These are phyloP conservation scores for Saturnispora bothae DNA, from an alignment of 805 yeast genomes.

Conservation along the genomic window DNA sequence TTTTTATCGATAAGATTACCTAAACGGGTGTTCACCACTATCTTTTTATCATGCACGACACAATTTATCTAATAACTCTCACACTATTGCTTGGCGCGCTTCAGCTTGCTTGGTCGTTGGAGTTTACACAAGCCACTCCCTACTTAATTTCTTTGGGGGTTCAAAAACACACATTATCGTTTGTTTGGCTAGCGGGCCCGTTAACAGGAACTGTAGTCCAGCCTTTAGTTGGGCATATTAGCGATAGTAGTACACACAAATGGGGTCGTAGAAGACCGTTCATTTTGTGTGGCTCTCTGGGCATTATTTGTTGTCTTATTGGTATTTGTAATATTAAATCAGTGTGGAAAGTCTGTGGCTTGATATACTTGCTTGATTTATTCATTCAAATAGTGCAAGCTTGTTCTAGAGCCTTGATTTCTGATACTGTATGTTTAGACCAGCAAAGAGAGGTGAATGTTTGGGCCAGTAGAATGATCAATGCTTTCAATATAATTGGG, in stretches of 20 bases:
- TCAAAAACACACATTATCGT: conserved; percentile 42
- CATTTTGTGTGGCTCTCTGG: conserved; percentile 43
- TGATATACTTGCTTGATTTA: conserved; percentile 47
- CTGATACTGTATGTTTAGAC: conserved; percentile 45
- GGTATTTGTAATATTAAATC: no score
- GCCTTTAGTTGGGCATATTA: conserved; percentile 49
- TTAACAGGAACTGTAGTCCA: conserved; percentile 53
- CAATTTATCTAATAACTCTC: conserved; percentile 33
- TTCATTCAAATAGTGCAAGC: conserved; percentile 53
- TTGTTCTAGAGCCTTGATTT: conserved; percentile 48
- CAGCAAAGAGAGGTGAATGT: conserved; percentile 55
- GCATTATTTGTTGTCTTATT: conserved; percentile 34
- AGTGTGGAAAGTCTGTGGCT: no score
- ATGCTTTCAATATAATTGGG: conserved; percentile 48
- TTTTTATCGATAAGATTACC: background rate
- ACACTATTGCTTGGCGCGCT: conserved; percentile 46
- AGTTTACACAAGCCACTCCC: conserved; percentile 55
- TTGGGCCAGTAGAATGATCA: conserved; percentile 58
- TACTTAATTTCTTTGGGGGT: conserved; percentile 51
- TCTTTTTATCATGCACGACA: no score
- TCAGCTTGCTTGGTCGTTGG: conserved; percentile 57
- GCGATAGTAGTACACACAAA: conserved; percentile 37
- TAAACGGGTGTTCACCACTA: background rate
- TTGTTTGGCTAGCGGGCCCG: conserved; percentile 63
- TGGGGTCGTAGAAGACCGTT: conserved; percentile 49